These are phyloP conservation scores for Vaccinium macrocarpon DNA, from an alignment of 148 eudicot species.

Conservation along the genomic window DNA sequence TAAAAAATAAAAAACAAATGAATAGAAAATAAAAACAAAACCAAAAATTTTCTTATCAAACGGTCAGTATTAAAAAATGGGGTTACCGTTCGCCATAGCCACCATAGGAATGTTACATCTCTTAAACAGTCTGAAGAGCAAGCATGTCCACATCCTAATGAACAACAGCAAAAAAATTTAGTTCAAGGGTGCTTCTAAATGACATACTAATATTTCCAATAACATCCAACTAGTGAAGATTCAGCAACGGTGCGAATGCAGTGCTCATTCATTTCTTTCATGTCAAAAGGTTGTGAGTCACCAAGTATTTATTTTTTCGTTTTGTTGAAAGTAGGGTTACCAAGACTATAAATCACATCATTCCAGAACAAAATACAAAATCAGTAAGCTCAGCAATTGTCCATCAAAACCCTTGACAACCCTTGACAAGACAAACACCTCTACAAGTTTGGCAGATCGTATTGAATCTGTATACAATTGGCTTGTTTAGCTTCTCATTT, in stretches of 20 bases:
- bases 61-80: background rate
- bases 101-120: slow-evolving; percentile 92
- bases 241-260: background rate
- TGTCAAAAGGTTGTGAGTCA: background rate
- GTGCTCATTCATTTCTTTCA: background rate
- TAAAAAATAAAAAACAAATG: background rate
- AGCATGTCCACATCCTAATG: slow-evolving; percentile 92
- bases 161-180: background rate
- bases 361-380: background rate
- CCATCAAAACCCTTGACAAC: background rate
- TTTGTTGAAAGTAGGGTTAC: no score
- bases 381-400: background rate
- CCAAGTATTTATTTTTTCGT: no score
- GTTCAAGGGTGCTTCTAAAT: background rate
- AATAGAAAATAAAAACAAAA: background rate
- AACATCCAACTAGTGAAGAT: background rate
- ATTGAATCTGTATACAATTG: background rate
- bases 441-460: no score
- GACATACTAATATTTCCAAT: background rate
- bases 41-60: background rate
- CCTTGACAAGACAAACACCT: background rate
- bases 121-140: slow-evolving; percentile 75
- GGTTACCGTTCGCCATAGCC: slow-evolving; percentile 81
- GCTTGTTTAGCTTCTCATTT: background rate
- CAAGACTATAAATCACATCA: background rate